These are phyloP conservation scores for Brassica nigra DNA, from an alignment of 345 rosid genomes.

Conservation along the genomic window DNA sequence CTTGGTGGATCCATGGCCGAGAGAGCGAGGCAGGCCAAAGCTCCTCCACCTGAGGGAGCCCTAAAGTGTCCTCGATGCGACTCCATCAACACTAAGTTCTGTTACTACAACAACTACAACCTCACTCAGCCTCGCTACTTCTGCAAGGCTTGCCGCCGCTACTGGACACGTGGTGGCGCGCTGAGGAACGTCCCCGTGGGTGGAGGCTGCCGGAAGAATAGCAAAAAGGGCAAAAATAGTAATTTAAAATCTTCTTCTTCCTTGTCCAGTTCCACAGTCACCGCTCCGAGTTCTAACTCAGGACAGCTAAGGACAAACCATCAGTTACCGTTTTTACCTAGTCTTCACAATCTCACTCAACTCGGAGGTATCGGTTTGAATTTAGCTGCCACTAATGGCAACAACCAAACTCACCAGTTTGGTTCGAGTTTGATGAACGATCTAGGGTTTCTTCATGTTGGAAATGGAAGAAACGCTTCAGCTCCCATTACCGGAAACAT, in stretches of 20 bases:
- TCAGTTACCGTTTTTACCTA: conserved; percentile 58
- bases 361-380: conserved; percentile 58
- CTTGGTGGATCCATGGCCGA: conserved; percentile 70
- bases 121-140: conserved; percentile 80
- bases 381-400: conserved; percentile 46
- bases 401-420: conserved; percentile 37
- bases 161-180: conserved; percentile 84
- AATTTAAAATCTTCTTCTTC: conserved; percentile 44
- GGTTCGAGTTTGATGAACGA: conserved; percentile 40
- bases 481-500: neutral
- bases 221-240: conserved; percentile 61
- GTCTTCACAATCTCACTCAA: conserved; percentile 50
- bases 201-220: conserved; percentile 68
- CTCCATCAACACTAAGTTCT: conserved; percentile 77
- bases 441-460: conserved; percentile 48
- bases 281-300: conserved; percentile 44
- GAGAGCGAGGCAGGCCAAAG: conserved; percentile 66
- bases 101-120: conserved; percentile 85
- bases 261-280: conserved; percentile 30
- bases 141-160: conserved; percentile 84
- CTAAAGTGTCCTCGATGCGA: conserved; percentile 79
- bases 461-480: conserved; percentile 35
- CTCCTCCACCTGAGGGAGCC: conserved; percentile 59
- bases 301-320: conserved; percentile 41
- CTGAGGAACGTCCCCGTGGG: conserved; percentile 79